phyloP scores from a whole-genome alignment of 768 basidiomycete species.

The Panus rudis region DNA sequence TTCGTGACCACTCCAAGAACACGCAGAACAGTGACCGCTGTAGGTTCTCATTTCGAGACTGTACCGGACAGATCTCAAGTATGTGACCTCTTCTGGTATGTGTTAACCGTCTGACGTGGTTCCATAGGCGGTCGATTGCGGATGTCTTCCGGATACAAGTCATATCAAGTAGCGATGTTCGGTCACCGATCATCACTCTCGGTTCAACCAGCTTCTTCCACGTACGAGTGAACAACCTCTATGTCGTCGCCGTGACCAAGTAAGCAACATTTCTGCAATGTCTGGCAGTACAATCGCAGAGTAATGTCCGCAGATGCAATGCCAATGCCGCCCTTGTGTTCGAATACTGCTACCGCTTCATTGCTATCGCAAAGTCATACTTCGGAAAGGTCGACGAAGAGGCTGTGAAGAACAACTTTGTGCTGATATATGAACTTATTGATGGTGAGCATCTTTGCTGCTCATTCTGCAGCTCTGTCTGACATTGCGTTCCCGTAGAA shows the following conservation, averaged over 20 bases:
- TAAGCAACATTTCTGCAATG: slow-evolving; percentile 29
- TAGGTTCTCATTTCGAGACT: slow-evolving; percentile 94
- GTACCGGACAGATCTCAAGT: slow-evolving; percentile 98
- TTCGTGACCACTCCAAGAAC: background rate
- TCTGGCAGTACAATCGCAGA: background rate
- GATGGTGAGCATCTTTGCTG: slow-evolving; percentile 55
- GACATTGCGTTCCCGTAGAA: slow-evolving; percentile 40
- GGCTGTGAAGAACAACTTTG: slow-evolving; percentile 98
- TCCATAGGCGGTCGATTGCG: slow-evolving; percentile 81
- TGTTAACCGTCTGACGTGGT: background rate
- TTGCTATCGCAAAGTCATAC: slow-evolving; percentile 89
- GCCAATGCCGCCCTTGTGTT: slow-evolving; percentile 97
- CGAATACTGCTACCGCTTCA: slow-evolving; percentile 96
- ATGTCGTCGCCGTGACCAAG: slow-evolving; percentile 95
- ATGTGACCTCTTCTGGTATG: slow-evolving; percentile 9
- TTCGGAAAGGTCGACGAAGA: slow-evolving; percentile 99
- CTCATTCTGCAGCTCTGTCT: background rate
- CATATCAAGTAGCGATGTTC: slow-evolving; percentile 93
- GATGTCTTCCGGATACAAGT: slow-evolving; percentile 99
- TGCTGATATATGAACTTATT: slow-evolving; percentile 94
- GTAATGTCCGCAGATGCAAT: slow-evolving; percentile 57
- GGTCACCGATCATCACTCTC: slow-evolving; percentile 94
- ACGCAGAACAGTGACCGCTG: slow-evolving; percentile 1
- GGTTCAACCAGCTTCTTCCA: slow-evolving; percentile 99
- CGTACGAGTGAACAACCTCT: slow-evolving; percentile 91